Evolutionary conservation across 495 filamentous ascomycete species (phyloP).

Genomic region (Evernia prunastri): DNA sequence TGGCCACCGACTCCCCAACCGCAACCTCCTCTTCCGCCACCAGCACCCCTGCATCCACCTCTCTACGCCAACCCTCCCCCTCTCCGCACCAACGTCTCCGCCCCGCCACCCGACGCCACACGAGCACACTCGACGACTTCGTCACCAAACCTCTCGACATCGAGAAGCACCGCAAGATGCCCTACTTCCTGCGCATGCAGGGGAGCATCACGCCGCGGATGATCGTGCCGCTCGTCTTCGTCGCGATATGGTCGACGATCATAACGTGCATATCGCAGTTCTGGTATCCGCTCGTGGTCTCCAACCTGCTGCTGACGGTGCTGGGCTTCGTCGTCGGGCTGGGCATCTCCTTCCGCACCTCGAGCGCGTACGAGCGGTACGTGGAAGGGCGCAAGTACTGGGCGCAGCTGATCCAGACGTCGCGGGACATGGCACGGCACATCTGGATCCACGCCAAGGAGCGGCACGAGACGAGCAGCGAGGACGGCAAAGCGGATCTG

Average conservation of each 20-base stretch:
- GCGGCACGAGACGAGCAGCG: slow-evolving; percentile 46
- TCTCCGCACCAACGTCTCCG: slow-evolving; percentile 4
- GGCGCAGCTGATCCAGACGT: slow-evolving; percentile 63
- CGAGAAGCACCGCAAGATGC: slow-evolving; percentile 73
- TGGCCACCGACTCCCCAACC: background rate
- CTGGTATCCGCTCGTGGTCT: slow-evolving; percentile 52
- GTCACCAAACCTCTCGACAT: slow-evolving; percentile 53
- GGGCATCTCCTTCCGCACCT: slow-evolving; percentile 73
- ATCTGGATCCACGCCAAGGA: slow-evolving; percentile 74
- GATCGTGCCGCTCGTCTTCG: slow-evolving; percentile 63
- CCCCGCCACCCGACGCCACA: slow-evolving; percentile 3
- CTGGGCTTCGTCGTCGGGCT: slow-evolving; percentile 87
- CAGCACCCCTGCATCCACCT: background rate
- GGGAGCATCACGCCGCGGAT: slow-evolving; percentile 75
- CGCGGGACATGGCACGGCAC: slow-evolving; percentile 65
- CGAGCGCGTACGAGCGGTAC: slow-evolving; percentile 77
- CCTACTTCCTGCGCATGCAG: slow-evolving; percentile 70
- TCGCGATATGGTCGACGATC: slow-evolving; percentile 61
- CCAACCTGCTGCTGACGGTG: slow-evolving; percentile 69
- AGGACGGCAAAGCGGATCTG: slow-evolving; percentile 57
- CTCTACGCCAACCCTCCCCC: background rate
- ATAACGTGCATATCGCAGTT: slow-evolving; percentile 58
- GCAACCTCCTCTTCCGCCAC: too few species aligned
- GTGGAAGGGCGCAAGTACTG: slow-evolving; percentile 71
- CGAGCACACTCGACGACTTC: slow-evolving; percentile 20